Conservation (phyloP, 2,329 filamentous ascomycete genomes). For the Penicillium digitatum region DNA sequence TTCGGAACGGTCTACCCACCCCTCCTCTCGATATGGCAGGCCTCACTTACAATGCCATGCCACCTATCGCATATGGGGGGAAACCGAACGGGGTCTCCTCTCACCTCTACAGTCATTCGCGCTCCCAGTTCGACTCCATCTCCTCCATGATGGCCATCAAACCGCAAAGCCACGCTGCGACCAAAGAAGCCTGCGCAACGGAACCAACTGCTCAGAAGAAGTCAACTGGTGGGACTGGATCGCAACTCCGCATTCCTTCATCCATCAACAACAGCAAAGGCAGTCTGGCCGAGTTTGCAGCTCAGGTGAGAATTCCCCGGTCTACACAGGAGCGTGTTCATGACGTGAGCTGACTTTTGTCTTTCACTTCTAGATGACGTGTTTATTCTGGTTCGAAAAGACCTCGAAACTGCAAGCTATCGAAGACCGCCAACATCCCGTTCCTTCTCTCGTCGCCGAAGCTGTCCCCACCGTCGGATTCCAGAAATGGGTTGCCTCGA, state of each 20-base stretch:
- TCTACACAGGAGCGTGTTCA: neutral
- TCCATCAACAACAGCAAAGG: conserved; percentile 73
- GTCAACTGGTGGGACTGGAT: conserved; percentile 37
- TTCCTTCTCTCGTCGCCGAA: conserved; percentile 60
- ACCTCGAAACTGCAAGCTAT: conserved; percentile 73
- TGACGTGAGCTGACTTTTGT: neutral
- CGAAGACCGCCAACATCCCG: conserved; percentile 53
- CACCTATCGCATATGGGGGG: conserved; percentile 31
- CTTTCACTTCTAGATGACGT: conserved; percentile 66
- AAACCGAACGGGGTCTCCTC: conserved; percentile 27
- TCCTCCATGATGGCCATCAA: conserved; percentile 25
- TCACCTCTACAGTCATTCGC: conserved; percentile 24
- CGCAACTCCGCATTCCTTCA: conserved; percentile 64
- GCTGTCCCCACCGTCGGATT: conserved; percentile 77
- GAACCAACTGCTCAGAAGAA: conserved; percentile 28
- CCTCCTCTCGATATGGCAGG: conserved; percentile 43
- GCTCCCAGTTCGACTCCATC: conserved; percentile 21
- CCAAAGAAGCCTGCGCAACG: conserved; percentile 20
- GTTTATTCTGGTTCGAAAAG: conserved; percentile 95
- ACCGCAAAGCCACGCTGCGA: conserved; percentile 22
- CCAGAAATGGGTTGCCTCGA: conserved; percentile 87
- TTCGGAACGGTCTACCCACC: conserved; percentile 41
- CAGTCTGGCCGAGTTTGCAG: conserved; percentile 76
- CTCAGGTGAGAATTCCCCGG: conserved; percentile 55
- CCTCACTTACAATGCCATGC: conserved; percentile 36